Evolutionary conservation across 1,284 basidiomycete genomes (phyloP).

Genomic region (Boletus semigastroideus): DNA sequence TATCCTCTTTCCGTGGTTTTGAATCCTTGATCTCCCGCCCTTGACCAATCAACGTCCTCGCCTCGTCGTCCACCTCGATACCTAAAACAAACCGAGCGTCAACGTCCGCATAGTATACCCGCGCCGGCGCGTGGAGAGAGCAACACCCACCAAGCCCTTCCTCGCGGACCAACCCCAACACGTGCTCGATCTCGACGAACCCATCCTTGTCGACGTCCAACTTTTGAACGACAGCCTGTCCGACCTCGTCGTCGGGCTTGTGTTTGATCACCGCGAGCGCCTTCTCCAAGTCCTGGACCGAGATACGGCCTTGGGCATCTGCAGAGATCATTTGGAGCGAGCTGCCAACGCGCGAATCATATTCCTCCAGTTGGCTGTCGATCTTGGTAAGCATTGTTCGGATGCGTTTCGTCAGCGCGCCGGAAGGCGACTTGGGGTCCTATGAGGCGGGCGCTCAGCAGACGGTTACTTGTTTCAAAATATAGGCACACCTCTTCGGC

Average conservation of each 20-base stretch:
- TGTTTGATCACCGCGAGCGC: slow-evolving; percentile 95
- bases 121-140: neutral
- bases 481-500: slow-evolving; percentile 71
- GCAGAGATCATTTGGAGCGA: slow-evolving; percentile 94
- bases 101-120: neutral
- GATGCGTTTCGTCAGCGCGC: slow-evolving; percentile 90
- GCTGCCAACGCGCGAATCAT: slow-evolving; percentile 88
- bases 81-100: slow-evolving; percentile 33
- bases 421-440: slow-evolving; percentile 78
- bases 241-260: slow-evolving; percentile 87
- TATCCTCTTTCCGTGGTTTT: slow-evolving; percentile 83
- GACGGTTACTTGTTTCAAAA: slow-evolving; percentile 2
- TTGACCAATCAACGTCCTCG: slow-evolving; percentile 70
- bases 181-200: slow-evolving; percentile 86
- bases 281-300: slow-evolving; percentile 86
- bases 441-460: slow-evolving; percentile 24
- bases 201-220: slow-evolving; percentile 96
- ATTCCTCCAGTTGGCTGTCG: slow-evolving; percentile 89
- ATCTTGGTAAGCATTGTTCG: slow-evolving; percentile 96
- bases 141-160: slow-evolving; percentile 65
- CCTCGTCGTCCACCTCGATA: slow-evolving; percentile 72
- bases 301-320: slow-evolving; percentile 90
- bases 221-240: slow-evolving; percentile 88
- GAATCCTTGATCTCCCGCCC: slow-evolving; percentile 73
- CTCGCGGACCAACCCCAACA: slow-evolving; percentile 75